Percentiles rank a stretch among this genome's conserved stretches.
Evolutionary conservation across 1,284 basidiomycete genomes (phyloP).

Genomic region (Salmacisia buchloeana): DNA sequence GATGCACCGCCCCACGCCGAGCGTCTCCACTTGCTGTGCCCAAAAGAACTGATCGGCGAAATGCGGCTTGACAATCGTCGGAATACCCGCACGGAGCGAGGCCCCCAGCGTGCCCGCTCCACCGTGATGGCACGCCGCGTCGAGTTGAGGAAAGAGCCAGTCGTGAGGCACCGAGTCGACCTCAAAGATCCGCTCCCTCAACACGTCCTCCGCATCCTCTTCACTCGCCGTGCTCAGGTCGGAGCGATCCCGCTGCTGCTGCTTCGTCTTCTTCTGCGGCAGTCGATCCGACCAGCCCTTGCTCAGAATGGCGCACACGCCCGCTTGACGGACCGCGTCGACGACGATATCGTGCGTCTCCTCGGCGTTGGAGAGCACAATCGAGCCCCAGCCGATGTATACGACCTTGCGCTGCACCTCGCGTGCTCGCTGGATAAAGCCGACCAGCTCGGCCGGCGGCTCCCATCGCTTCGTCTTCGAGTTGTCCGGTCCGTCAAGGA

Average conservation of each 20-base stretch:
- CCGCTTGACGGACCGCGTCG: conserved; percentile 72
- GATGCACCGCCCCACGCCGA: conserved; percentile 80
- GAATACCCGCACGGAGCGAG: conserved; percentile 80
- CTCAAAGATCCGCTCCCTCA: conserved; percentile 60
- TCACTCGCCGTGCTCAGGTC: conserved; percentile 6
- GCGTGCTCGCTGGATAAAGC: conserved; percentile 75
- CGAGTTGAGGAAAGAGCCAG: conserved; percentile 89
- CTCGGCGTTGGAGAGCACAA: conserved; percentile 89
- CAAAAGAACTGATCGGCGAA: conserved; percentile 97
- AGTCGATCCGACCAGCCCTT: conserved; percentile 94
- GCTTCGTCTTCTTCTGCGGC: conserved; percentile 19
- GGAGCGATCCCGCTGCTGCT: neutral
- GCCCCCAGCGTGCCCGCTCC: conserved; percentile 94
- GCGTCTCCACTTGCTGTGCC: conserved; percentile 81
- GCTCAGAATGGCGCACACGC: conserved; percentile 82
- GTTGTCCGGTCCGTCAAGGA: conserved; percentile 67
- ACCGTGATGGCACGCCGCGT: conserved; percentile 93
- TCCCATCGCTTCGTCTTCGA: conserved; percentile 72
- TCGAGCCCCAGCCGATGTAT: conserved; percentile 98
- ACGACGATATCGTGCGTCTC: conserved; percentile 84
- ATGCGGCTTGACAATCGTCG: conserved; percentile 93
- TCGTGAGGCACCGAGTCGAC: conserved; percentile 89
- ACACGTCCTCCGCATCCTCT: conserved; percentile 25
- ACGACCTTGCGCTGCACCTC: conserved; percentile 77
- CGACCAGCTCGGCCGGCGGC: conserved; percentile 69